Evolutionary conservation across 352 stramenopile genomes (phyloP), one percentile per base, ranked within the genome.

Genomic region (Aphanomyces invadans): DNA sequence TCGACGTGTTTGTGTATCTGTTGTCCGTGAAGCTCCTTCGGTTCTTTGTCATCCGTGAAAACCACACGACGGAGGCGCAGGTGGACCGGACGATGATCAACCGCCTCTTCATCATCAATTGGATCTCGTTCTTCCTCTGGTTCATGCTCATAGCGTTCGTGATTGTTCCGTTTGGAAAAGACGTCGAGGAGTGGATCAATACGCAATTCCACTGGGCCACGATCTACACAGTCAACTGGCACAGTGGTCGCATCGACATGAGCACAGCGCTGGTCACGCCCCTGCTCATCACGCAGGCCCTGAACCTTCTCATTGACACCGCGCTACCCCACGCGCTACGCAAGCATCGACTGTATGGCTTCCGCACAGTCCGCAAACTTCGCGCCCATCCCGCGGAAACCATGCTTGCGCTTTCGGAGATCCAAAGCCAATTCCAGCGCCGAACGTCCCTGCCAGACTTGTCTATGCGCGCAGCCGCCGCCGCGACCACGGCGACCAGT

Each of bases 121-220:
- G 87, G 87, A 90, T 94, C 52, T 92, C 85, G 19, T 94, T 94
- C 63, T 95, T 95, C 62, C 70, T 92, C 39, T 95, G 85, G 87
- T 95, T 93, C 56, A 91, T 95, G 59, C 68, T 93, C 44, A 92
- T 95, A 36, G 83, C 87, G 9, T 94, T 94, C 62, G 78, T 92
- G 53, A 92, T 92, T 61, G 83, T 93, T 0, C 87, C 87, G 15
- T 95, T 93, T 38, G 87, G 87, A 0, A 73, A 87, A 39, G 62
- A 84, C 32, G 81, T 95, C 25, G 84, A 95, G 62, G 81, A 79
- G 11, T 94, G 83, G 83, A 74, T 94, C 17, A 76, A 80, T 1
- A 71, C 79, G 36, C 89, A 90, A 62, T 78, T 94, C 52, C 81
- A 86, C 49, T 89, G 88, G 73, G 90, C 81, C 39, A 87, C 89